Conservation (phyloP, 2,329 filamentous ascomycete genomes). For the Aschersonia sp. region DNA sequence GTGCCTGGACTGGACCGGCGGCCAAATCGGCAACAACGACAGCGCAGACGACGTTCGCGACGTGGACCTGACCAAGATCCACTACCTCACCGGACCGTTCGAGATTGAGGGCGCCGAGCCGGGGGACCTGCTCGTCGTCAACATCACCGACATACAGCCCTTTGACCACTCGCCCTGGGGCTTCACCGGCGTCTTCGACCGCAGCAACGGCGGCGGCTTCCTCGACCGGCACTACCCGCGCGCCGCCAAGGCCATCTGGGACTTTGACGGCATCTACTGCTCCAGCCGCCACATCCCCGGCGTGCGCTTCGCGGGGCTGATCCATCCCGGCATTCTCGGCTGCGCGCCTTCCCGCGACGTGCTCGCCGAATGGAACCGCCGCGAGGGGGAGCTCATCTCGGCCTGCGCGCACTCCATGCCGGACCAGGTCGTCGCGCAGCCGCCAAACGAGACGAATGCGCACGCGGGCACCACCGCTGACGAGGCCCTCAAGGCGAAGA, state of each 20-base stretch:
- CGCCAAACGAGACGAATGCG: constrained; percentile 55
- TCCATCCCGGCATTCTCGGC: constrained; percentile 83
- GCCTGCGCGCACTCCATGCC: constrained; percentile 37
- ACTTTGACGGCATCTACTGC: constrained; percentile 50
- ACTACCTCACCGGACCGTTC: constrained; percentile 83
- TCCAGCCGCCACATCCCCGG: constrained; percentile 75
- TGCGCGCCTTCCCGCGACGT: constrained; percentile 72
- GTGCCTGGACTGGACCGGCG: constrained; percentile 73
- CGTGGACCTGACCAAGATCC: constrained; percentile 69
- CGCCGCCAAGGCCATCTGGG: constrained; percentile 51
- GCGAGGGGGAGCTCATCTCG: constrained; percentile 67
- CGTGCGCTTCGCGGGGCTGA: constrained; percentile 76
- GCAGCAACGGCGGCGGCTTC: constrained; percentile 75
- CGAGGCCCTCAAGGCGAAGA: constrained; percentile 43
- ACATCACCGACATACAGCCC: constrained; percentile 88
- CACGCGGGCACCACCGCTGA: constrained; percentile 54
- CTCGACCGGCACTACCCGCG: constrained; percentile 77
- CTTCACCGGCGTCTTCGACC: constrained; percentile 71
- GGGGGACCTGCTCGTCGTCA: constrained; percentile 71
- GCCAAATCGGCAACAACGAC: constrained; percentile 81
- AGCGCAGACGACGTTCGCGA: constrained; percentile 77
- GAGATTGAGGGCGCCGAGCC: constrained; percentile 74
- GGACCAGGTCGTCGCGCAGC: constrained; percentile 59
- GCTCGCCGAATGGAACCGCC: constrained; percentile 67
- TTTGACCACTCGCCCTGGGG: constrained; percentile 80